These are phyloP conservation scores for Sporisorium graminicola DNA, from an alignment of 1,284 basidiomycete genomes.

Conservation along the genomic window DNA sequence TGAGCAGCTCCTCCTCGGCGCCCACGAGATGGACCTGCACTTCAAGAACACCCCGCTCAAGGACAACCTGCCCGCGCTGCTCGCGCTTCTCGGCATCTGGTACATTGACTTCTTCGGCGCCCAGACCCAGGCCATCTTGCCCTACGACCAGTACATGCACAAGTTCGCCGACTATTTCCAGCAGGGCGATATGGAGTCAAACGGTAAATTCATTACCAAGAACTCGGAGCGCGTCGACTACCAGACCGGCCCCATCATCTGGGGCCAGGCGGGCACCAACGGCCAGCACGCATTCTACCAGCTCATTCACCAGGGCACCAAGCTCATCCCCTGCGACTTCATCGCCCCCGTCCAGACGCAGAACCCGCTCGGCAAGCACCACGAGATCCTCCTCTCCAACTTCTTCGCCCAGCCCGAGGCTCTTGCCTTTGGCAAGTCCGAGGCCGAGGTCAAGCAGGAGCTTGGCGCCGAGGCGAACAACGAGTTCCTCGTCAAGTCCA, in stretches of 20 bases:
- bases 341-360: slow-evolving; percentile 92
- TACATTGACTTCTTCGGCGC: slow-evolving; percentile 98
- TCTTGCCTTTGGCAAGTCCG: slow-evolving; percentile 95
- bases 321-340: slow-evolving; percentile 88
- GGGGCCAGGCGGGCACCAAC: slow-evolving; percentile 98
- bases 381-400: slow-evolving; percentile 96
- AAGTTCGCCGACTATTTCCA: slow-evolving; percentile 99
- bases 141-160: slow-evolving; percentile 98
- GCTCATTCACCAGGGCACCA: slow-evolving; percentile 83
- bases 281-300: slow-evolving; percentile 99
- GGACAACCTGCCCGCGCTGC: slow-evolving; percentile 89
- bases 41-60: slow-evolving; percentile 90
- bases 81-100: slow-evolving; percentile 95
- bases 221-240: slow-evolving; percentile 90
- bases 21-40: slow-evolving; percentile 97
- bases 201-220: slow-evolving; percentile 97
- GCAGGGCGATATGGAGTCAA: slow-evolving; percentile 99
- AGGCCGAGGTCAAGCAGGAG: slow-evolving; percentile 86
- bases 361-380: slow-evolving; percentile 90
- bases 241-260: slow-evolving; percentile 98
- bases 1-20: slow-evolving; percentile 87
- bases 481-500: slow-evolving; percentile 90
- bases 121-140: slow-evolving; percentile 93
- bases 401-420: slow-evolving; percentile 95
- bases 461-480: slow-evolving; percentile 79